phyloP scores from a whole-genome alignment of 306 rosid species.

The Citrullus amarus region DNA sequence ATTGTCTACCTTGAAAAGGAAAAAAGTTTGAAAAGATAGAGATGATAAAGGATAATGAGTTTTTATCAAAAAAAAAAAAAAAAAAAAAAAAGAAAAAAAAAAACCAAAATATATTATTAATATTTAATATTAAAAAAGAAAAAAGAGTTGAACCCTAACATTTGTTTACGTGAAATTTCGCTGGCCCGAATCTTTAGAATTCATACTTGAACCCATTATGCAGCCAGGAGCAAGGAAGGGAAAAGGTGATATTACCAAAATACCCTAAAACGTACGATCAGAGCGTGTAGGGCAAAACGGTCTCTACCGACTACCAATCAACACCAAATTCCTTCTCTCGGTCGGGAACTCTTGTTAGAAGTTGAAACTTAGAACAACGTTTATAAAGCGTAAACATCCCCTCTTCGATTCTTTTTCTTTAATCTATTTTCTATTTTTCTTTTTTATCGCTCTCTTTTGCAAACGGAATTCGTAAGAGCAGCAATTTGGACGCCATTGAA shows the following conservation, averaged over 20 bases:
- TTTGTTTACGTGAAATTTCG: not conserved
- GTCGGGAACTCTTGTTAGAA: not conserved
- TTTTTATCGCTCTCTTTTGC: not conserved
- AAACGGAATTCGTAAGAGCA: not conserved
- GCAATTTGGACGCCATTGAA: not conserved
- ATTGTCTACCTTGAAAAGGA: too few relatives aligned
- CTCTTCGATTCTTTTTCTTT: not conserved
- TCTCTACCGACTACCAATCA: conserved; percentile 11
- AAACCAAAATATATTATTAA: too few relatives aligned
- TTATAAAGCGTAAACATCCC: conserved; percentile 4
- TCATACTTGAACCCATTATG: not conserved
- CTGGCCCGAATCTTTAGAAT: not conserved
- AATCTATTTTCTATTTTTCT: not conserved
- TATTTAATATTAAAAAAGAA: too few relatives aligned
- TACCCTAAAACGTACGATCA: conserved; percentile 10
- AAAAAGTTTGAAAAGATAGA: too few relatives aligned
- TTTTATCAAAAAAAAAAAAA: too few relatives aligned
- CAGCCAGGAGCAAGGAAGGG: not conserved
- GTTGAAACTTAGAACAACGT: conserved; percentile 1
- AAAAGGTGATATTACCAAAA: not conserved
- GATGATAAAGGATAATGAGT: too few relatives aligned
- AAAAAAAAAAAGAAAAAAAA: too few relatives aligned
- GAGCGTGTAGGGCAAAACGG: conserved; percentile 13
- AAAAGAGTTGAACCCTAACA: not conserved
- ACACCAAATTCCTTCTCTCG: conserved; percentile 7